Evolutionary conservation across 495 filamentous ascomycete genomes (phyloP).

Genomic region (Talaromyces stipitatus): DNA sequence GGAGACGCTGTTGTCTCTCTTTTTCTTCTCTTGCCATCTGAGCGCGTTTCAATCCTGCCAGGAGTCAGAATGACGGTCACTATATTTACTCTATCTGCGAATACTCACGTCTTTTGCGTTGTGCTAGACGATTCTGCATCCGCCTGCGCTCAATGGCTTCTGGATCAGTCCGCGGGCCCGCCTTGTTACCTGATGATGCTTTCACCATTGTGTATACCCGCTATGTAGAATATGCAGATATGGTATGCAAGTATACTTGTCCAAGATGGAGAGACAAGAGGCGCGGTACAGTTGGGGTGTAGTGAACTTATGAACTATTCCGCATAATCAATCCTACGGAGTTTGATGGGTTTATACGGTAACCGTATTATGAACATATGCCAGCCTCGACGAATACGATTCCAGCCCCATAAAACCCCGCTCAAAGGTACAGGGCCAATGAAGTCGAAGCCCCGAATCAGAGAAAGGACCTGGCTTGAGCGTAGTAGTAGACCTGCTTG

Average conservation of each 20-base stretch:
- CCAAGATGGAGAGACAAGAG: background rate
- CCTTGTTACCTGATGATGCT: constrained; percentile 6
- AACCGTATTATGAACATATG: background rate
- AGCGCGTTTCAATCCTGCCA: constrained; percentile 1
- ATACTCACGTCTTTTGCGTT: constrained; percentile 5
- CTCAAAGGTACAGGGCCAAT: background rate
- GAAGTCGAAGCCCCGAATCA: background rate
- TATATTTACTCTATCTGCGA: background rate
- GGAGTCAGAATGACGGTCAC: background rate
- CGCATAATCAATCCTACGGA: background rate
- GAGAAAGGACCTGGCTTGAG: background rate
- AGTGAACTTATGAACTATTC: background rate
- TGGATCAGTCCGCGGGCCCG: constrained; percentile 4
- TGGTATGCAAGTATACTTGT: background rate
- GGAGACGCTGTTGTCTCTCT: constrained; percentile 6
- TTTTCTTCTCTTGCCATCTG: constrained; percentile 6
- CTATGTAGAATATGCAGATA: background rate
- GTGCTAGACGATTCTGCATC: constrained; percentile 7
- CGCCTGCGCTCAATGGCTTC: constrained; percentile 6
- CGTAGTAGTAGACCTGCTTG: background rate
- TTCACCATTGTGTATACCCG: background rate
- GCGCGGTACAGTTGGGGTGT: background rate
- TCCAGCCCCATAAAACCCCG: constrained; percentile 1
- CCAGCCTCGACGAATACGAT: background rate
- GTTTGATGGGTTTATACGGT: background rate